phyloP scores from a whole-genome alignment of 2,329 filamentous ascomycete genomes.

The Colletotrichum eremochloae region DNA sequence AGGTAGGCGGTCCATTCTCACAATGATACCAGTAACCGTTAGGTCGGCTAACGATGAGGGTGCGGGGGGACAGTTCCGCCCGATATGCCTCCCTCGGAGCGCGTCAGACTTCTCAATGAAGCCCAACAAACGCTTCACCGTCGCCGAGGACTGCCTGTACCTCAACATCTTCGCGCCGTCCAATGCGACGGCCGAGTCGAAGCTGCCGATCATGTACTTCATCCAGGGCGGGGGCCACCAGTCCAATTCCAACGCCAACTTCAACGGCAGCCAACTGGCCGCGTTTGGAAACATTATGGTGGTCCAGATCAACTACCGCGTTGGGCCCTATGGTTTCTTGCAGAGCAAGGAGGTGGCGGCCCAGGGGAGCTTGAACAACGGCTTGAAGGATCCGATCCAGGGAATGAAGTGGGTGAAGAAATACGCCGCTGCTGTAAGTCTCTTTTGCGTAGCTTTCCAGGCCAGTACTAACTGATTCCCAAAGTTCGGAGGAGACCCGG shows the following conservation, averaged over 20 bases:
- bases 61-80: slow-evolving; percentile 11
- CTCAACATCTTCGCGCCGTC: slow-evolving; percentile 74
- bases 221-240: slow-evolving; percentile 75
- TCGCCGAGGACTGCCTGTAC: slow-evolving; percentile 77
- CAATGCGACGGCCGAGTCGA: slow-evolving; percentile 61
- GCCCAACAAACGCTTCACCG: slow-evolving; percentile 43
- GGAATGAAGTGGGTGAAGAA: slow-evolving; percentile 78
- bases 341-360: slow-evolving; percentile 62
- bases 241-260: slow-evolving; percentile 55
- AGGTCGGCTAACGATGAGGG: background rate
- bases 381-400: slow-evolving; percentile 78
- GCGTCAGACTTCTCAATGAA: slow-evolving; percentile 44
- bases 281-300: slow-evolving; percentile 69
- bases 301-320: slow-evolving; percentile 82
- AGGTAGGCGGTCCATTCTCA: background rate
- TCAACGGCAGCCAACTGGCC: slow-evolving; percentile 38
- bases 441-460: background rate
- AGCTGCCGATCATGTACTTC: slow-evolving; percentile 73
- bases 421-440: slow-evolving; percentile 63
- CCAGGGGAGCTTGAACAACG: slow-evolving; percentile 73
- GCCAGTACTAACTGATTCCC: background rate
- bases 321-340: slow-evolving; percentile 81
- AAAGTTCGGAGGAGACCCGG: slow-evolving; percentile 78
- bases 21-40: too few species aligned
- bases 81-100: slow-evolving; percentile 38